Percentiles rank a stretch among this genome's conserved stretches.
Evolutionary conservation across 2,329 filamentous ascomycete genomes (phyloP).

Genomic region (Acarospora socialis): DNA sequence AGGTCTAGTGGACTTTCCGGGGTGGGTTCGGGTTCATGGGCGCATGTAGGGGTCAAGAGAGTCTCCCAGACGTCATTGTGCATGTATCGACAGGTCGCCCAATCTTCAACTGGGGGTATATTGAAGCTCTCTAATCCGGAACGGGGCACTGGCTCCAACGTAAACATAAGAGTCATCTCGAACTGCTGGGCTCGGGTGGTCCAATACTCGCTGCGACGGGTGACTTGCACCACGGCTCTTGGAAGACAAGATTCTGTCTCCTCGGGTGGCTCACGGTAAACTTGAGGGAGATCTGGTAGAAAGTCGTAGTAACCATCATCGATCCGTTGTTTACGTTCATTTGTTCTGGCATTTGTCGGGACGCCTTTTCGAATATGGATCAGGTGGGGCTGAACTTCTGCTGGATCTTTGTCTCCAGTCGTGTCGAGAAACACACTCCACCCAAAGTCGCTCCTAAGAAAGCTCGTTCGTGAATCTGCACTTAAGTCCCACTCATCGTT

Average conservation of each 20-base stretch:
- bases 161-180: background rate
- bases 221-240: background rate
- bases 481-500: no score
- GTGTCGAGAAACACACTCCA: conserved; percentile 6
- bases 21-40: background rate
- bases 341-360: conserved; percentile 4
- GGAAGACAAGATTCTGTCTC: no score
- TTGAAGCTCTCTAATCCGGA: background rate
- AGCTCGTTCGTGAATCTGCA: no score
- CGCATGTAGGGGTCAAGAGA: background rate
- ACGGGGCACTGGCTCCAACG: background rate
- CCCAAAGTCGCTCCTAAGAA: conserved; percentile 3
- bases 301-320: conserved; percentile 1
- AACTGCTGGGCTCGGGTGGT: background rate
- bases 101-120: background rate
- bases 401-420: conserved; percentile 5
- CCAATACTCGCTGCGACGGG: background rate
- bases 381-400: conserved; percentile 1
- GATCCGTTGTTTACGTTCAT: conserved; percentile 2
- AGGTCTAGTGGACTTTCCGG: no score
- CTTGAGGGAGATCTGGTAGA: no score
- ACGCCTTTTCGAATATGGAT: conserved; percentile 3
- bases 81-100: background rate
- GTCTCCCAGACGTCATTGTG: background rate
- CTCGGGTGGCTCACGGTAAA: no score